These are phyloP conservation scores for Lycium barbarum DNA, from an alignment of 257 asterid species.

Conservation along the genomic window DNA sequence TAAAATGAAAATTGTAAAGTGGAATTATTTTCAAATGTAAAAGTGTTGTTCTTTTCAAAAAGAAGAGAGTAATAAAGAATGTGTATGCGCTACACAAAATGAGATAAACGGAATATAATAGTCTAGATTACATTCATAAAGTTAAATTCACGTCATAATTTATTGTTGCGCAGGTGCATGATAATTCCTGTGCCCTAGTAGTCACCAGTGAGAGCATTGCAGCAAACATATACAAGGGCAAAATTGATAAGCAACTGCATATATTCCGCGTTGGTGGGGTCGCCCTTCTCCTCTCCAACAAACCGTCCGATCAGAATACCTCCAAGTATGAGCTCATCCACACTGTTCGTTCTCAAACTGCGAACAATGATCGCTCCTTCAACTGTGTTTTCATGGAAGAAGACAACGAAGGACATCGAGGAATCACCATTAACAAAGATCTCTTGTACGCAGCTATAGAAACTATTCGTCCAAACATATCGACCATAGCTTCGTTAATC, in stretches of 20 bases:
- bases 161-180: slow-evolving; percentile 43
- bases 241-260: slow-evolving; percentile 39
- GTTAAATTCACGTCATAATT: not conserved
- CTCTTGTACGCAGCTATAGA: slow-evolving; percentile 39
- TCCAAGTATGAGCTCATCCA: slow-evolving; percentile 47
- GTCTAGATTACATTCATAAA: too few relatives aligned
- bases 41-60: too few relatives aligned
- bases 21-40: too few relatives aligned
- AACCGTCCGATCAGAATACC: slow-evolving; percentile 28
- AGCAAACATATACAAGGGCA: slow-evolving; percentile 44
- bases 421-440: slow-evolving; percentile 44
- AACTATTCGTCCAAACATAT: slow-evolving; percentile 49
- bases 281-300: slow-evolving; percentile 51
- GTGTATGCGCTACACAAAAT: too few relatives aligned
- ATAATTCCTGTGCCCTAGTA: slow-evolving; percentile 36
- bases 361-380: slow-evolving; percentile 50
- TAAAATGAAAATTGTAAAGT: too few relatives aligned
- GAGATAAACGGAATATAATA: too few relatives aligned
- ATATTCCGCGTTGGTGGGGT: slow-evolving; percentile 57
- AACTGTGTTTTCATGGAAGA: slow-evolving; percentile 51
- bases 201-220: slow-evolving; percentile 50
- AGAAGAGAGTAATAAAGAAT: too few relatives aligned
- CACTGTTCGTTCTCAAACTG: slow-evolving; percentile 54
- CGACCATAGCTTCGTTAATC: slow-evolving; percentile 50
- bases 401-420: slow-evolving; percentile 44